phyloP scores from a whole-genome alignment of 306 rosid genomes.

The Vicia villosa region DNA sequence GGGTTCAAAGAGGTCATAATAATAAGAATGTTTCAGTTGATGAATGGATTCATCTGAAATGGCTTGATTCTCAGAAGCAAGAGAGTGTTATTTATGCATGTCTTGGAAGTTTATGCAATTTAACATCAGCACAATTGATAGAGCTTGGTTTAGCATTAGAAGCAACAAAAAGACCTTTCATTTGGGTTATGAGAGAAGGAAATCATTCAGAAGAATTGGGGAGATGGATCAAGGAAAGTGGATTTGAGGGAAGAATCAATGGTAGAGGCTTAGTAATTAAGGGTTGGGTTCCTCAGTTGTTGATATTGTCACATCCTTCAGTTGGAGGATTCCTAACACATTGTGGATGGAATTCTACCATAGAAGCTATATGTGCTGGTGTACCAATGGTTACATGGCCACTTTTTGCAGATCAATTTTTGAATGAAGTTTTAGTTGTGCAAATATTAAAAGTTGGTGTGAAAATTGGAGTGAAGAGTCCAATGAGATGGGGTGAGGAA shows the following conservation, averaged over 20 bases:
- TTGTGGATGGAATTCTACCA: conserved; percentile 65
- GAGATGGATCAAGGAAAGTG: conserved; percentile 39
- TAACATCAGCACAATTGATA: conserved; percentile 33
- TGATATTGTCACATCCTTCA: conserved; percentile 55
- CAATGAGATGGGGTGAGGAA: conserved; percentile 32
- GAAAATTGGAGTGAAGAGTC: conserved; percentile 40
- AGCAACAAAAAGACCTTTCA: conserved; percentile 53
- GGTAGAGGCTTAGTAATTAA: conserved; percentile 39
- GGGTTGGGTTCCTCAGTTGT: conserved; percentile 71
- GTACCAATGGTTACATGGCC: conserved; percentile 69
- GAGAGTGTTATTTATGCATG: conserved; percentile 55
- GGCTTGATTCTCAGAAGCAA: conserved; percentile 54
- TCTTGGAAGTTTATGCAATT: conserved; percentile 52
- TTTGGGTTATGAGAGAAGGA: conserved; percentile 55
- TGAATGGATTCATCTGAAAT: conserved; percentile 36
- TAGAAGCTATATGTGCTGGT: conserved; percentile 56
- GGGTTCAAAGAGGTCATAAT: conserved; percentile 61
- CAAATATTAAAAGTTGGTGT: conserved; percentile 38
- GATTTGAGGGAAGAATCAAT: conserved; percentile 49
- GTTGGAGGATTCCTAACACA: conserved; percentile 59
- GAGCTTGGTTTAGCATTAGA: conserved; percentile 57
- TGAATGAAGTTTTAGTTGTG: conserved; percentile 41
- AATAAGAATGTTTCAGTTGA: conserved; percentile 33
- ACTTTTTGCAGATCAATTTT: conserved; percentile 51
- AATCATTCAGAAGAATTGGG: conserved; percentile 34